These are phyloP conservation scores for Colletotrichum magnum DNA, from an alignment of 2,329 filamentous ascomycete genomes.

Conservation along the genomic window DNA sequence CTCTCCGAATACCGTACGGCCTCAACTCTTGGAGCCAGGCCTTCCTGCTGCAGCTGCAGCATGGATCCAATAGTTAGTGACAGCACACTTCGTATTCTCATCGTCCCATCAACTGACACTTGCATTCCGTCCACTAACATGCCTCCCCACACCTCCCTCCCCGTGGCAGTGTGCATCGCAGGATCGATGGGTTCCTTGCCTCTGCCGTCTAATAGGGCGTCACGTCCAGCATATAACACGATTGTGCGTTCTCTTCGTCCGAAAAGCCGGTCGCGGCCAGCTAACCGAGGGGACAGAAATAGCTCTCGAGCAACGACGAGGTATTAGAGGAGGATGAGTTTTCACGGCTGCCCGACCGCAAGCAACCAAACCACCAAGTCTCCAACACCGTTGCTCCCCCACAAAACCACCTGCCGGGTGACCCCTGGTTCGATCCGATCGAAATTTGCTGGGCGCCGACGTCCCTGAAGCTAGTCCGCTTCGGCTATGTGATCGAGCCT, in stretches of 20 bases:
- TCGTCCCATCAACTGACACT: slow-evolving; percentile 37
- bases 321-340: not conserved
- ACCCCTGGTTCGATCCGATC: slow-evolving; percentile 29
- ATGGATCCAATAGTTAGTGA: slow-evolving; percentile 13
- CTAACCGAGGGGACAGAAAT: slow-evolving; percentile 19
- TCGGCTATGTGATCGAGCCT: slow-evolving; percentile 18
- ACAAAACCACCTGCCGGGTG: slow-evolving; percentile 21
- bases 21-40: not conserved
- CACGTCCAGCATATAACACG: no score
- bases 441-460: slow-evolving; percentile 21
- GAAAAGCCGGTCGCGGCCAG: not conserved
- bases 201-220: not conserved
- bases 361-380: not conserved
- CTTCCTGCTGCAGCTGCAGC: not conserved
- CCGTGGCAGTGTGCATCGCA: slow-evolving; percentile 14
- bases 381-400: slow-evolving; percentile 7
- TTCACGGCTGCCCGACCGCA: not conserved
- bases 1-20: not conserved
- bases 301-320: not conserved
- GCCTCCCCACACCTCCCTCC: slow-evolving; percentile 15
- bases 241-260: not conserved
- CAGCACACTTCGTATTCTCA: slow-evolving; percentile 27
- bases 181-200: slow-evolving; percentile 15
- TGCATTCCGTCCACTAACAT: slow-evolving; percentile 27
- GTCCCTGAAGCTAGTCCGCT: slow-evolving; percentile 20